A percentile compares a stretch with the other conserved stretches of the same genome.
These are phyloP conservation scores for Metrosideros polymorpha DNA, from an alignment of 441 rosid species.

Conservation along the genomic window DNA sequence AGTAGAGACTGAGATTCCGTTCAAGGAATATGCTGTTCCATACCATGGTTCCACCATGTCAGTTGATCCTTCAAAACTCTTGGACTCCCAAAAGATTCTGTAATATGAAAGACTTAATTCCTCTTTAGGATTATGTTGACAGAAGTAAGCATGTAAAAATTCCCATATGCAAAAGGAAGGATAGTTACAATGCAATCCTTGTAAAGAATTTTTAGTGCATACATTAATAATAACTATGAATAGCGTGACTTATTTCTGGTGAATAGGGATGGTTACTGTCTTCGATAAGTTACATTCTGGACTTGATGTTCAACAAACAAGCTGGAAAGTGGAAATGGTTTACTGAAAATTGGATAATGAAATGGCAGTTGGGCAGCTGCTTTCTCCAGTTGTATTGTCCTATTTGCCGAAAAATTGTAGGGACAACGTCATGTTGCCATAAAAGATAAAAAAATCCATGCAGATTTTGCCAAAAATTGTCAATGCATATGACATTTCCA, in stretches of 20 bases:
- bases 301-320: background rate
- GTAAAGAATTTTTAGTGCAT: background rate
- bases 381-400: background rate
- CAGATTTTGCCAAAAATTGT: background rate
- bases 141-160: background rate
- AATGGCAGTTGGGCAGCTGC: background rate
- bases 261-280: background rate
- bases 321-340: background rate
- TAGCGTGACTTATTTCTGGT: background rate
- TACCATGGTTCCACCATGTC: conserved; percentile 87
- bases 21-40: conserved; percentile 66
- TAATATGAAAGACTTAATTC: background rate
- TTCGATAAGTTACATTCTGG: background rate
- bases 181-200: background rate
- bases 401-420: background rate
- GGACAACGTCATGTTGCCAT: background rate
- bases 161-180: background rate
- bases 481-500: background rate
- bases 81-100: conserved; percentile 91
- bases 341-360: background rate
- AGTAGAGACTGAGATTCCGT: conserved; percentile 32
- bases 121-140: background rate
- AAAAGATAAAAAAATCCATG: background rate
- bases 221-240: background rate
- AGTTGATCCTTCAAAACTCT: conserved; percentile 74